Evolutionary conservation across 306 rosid species (phyloP), one percentile per base, ranked within the genome.

Genomic region (Dryas alaskensis): DNA sequence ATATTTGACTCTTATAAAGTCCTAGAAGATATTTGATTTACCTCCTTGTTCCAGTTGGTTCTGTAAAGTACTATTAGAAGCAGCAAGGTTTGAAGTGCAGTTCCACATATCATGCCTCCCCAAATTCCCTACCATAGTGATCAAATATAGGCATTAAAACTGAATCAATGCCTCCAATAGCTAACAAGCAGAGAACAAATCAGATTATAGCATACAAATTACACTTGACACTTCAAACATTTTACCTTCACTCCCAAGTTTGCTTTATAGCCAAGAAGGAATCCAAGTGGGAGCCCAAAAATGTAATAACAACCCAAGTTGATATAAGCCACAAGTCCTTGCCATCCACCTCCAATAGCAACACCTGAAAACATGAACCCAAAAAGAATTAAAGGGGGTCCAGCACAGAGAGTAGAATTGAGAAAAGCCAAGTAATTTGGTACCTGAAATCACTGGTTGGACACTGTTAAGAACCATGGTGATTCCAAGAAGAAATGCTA

Each of bases 331-430:
- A 93, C 98, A 70, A 86, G 55, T 59, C 87, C 87, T 73, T 93
- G 98, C 98, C 97, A 93, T 27, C 98, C 98, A 45, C 93, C 96
- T 82, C 98, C 98, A 69, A 93, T 52, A 40, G 98, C 98, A 82
- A 93, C 97, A 46, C 98, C 98, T 91, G 73, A 19, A 80, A 70
- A 52, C 70, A 76, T 65, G 54, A 74, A 42, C 39, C 37, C 64
- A 45, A 48, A 12, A 13, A 19, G 39, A 10, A 13, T 60, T 60
- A 31, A 14, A 60, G 17, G 45, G 45, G 10, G 44, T 66, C 48
- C 57, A 19, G 40, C 39, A 55, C 61, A 62, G 43, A 54, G 49
- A 42, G 10, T 4, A 25, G 58, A 67, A 53, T 13, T 7, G 12
- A n/a, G 55, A 5, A 53, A 51, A 19, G 37, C 7, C 53, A 11